Percentiles rank a stretch among this genome's conserved stretches.
phyloP scores from a whole-genome alignment of 192 early-diverging fungal genomes.

The Coemansia sp. region DNA sequence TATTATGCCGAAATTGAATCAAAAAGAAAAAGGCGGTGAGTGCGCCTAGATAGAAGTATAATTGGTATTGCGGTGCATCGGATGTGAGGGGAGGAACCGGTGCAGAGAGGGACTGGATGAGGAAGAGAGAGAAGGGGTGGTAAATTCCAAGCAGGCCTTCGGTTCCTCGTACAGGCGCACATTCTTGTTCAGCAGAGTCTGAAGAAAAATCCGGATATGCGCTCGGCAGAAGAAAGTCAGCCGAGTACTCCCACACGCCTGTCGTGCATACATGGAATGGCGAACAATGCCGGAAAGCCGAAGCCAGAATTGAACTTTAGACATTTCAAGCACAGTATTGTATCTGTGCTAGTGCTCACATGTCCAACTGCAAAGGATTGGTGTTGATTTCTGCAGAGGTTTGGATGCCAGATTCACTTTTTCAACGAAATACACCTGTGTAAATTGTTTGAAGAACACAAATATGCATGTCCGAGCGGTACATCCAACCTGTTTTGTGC shows the following conservation, averaged over 20 bases:
- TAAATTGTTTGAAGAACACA: background rate
- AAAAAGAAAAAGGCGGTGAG: too few relatives aligned
- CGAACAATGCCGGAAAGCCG: slow-evolving; percentile 7
- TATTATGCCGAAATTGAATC: too few relatives aligned
- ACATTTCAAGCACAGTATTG: background rate
- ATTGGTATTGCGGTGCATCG: too few relatives aligned
- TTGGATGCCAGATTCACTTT: background rate
- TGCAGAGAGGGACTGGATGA: too few relatives aligned
- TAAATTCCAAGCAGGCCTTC: too few relatives aligned
- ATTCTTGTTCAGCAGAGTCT: too few relatives aligned
- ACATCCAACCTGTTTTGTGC: background rate
- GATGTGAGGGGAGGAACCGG: too few relatives aligned
- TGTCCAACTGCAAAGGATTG: background rate
- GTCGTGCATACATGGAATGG: slow-evolving; percentile 18
- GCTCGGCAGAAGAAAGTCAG: slow-evolving; percentile 5
- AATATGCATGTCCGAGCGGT: background rate
- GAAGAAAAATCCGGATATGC: too few relatives aligned
- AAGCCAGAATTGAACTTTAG: slow-evolving; percentile 5
- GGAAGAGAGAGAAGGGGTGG: too few relatives aligned
- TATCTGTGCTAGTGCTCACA: background rate
- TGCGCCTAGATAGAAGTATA: too few relatives aligned
- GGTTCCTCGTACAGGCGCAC: too few relatives aligned
- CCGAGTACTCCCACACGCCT: background rate
- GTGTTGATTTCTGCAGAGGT: background rate
- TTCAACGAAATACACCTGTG: background rate